Conservation (phyloP, 768 basidiomycete genomes). For the Imleria badia region DNA sequence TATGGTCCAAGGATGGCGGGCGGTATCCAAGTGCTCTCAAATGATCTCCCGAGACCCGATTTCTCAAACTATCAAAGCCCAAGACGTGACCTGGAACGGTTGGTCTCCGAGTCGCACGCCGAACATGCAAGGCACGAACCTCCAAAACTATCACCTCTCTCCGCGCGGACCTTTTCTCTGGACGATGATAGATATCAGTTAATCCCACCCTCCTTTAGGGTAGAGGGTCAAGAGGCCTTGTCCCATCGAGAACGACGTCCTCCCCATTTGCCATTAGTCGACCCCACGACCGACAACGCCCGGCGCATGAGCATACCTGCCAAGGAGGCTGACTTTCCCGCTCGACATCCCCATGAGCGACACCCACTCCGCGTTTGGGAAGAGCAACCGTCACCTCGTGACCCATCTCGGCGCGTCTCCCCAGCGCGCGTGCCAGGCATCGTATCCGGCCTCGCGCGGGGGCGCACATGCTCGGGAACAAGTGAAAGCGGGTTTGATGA, state of each 20-base stretch:
- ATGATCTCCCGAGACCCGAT: slow-evolving; percentile 12
- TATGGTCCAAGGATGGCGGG: slow-evolving; percentile 30
- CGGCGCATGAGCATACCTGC: neutral
- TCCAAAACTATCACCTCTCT: slow-evolving; percentile 12
- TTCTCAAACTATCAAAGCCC: slow-evolving; percentile 14
- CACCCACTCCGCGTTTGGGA: slow-evolving; percentile 31
- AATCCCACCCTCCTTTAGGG: neutral
- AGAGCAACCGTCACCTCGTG: slow-evolving; percentile 14
- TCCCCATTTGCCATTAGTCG: neutral
- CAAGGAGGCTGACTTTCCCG: neutral
- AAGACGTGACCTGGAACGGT: slow-evolving; percentile 17
- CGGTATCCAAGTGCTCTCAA: slow-evolving; percentile 24
- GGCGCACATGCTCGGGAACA: neutral
- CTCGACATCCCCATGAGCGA: slow-evolving; percentile 12
- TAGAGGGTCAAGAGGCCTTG: slow-evolving; percentile 5
- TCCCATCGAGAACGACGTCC: slow-evolving; percentile 8
- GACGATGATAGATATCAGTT: slow-evolving; percentile 8
- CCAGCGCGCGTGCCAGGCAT: slow-evolving; percentile 2
- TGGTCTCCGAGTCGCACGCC: slow-evolving; percentile 5
- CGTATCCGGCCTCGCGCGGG: neutral
- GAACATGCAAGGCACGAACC: slow-evolving; percentile 15
- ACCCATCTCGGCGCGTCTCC: slow-evolving; percentile 13
- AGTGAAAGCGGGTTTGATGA: neutral
- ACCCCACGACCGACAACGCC: neutral
- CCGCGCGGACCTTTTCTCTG: neutral